Conservation (phyloP, 495 filamentous ascomycete species). For the Daldinia vernicosa region DNA sequence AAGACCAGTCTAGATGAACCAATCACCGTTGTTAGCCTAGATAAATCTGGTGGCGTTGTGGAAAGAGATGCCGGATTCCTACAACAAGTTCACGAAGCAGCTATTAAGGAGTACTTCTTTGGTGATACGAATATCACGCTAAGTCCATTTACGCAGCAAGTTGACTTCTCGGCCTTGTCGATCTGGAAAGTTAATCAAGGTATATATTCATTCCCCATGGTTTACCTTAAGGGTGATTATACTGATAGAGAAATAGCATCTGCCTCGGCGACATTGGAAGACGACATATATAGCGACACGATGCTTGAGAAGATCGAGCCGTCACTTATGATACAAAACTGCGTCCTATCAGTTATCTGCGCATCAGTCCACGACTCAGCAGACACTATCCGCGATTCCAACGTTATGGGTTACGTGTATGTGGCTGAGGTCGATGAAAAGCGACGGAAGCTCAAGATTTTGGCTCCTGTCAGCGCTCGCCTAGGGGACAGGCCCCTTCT, state of each 20-base stretch:
- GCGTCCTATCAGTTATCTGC: slow-evolving; percentile 82
- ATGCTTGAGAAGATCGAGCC: slow-evolving; percentile 69
- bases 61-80: slow-evolving; percentile 80
- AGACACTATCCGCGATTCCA: slow-evolving; percentile 80
- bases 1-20: slow-evolving; percentile 67
- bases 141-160: slow-evolving; percentile 82
- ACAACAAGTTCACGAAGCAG: slow-evolving; percentile 72
- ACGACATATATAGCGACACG: slow-evolving; percentile 40
- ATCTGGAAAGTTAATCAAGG: slow-evolving; percentile 72
- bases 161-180: slow-evolving; percentile 74
- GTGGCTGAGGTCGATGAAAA: slow-evolving; percentile 89
- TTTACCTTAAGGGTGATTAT: neutral
- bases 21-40: slow-evolving; percentile 77
- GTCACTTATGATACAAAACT: slow-evolving; percentile 67
- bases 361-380: slow-evolving; percentile 70
- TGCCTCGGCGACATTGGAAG: slow-evolving; percentile 20
- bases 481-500: slow-evolving; percentile 81
- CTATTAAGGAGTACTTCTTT: slow-evolving; percentile 94
- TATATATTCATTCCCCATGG: slow-evolving; percentile 37
- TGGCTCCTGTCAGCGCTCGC: slow-evolving; percentile 82
- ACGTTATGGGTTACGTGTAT: slow-evolving; percentile 91
- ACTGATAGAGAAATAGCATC: slow-evolving; percentile 25
- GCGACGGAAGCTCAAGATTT: slow-evolving; percentile 78
- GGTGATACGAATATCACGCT: slow-evolving; percentile 78
- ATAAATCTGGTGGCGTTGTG: slow-evolving; percentile 89